A percentile compares a stretch with the other conserved stretches of the same genome.
Evolutionary conservation across 202 grass and related monocot species (phyloP).

Genomic region (Eragrostis tef): DNA sequence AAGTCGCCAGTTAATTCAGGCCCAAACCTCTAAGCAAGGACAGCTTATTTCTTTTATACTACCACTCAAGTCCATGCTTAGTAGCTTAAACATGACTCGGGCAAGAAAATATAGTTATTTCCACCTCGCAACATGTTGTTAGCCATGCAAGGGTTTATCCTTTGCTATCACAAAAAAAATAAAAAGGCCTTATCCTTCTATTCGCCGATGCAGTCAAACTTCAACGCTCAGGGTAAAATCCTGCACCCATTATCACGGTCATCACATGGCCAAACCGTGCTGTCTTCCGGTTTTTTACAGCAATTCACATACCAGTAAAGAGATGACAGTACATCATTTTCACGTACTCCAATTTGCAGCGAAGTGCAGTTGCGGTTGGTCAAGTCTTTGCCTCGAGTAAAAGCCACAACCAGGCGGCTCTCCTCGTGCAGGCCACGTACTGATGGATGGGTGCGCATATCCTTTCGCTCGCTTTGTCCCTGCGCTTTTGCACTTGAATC

Average conservation of each 20-base stretch:
- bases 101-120: neutral
- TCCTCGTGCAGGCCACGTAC: slow-evolving; percentile 52
- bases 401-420: slow-evolving; percentile 11
- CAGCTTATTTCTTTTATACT: neutral
- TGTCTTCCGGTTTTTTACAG: slow-evolving; percentile 17
- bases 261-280: slow-evolving; percentile 11
- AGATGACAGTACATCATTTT: slow-evolving; percentile 14
- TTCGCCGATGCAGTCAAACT: slow-evolving; percentile 41
- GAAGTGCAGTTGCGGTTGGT: slow-evolving; percentile 28
- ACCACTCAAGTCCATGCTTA: neutral
- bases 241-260: neutral
- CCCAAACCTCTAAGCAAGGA: slow-evolving; percentile 27
- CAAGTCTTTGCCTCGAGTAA: slow-evolving; percentile 31
- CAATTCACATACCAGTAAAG: slow-evolving; percentile 24
- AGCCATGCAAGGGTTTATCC: neutral
- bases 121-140: slow-evolving; percentile 2
- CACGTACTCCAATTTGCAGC: slow-evolving; percentile 27
- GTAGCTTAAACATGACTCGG: neutral
- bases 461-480: slow-evolving; percentile 49
- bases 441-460: slow-evolving; percentile 42
- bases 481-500: slow-evolving; percentile 56
- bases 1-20: slow-evolving; percentile 26
- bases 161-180: no score
- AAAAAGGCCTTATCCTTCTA: neutral
- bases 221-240: slow-evolving; percentile 1